Evolutionary conservation across 108 stramenopile species (phyloP).

Genomic region (Hondaea fermentalgiana): DNA sequence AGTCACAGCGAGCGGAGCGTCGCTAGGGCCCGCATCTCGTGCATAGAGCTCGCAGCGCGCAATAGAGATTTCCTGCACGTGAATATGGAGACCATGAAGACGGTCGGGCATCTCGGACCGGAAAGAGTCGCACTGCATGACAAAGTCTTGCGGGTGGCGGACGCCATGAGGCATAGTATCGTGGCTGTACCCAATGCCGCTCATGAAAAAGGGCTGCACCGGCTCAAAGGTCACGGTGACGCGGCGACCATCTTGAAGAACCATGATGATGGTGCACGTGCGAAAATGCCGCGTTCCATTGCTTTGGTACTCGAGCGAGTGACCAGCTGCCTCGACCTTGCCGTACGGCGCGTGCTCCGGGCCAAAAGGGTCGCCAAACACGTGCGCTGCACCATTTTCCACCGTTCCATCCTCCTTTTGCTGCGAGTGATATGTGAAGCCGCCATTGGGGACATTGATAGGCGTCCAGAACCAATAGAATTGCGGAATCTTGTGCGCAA

Average conservation of each 20-base stretch:
- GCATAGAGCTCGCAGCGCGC: not conserved
- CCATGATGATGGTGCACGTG: not conserved
- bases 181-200: not conserved
- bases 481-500: not conserved
- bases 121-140: not conserved
- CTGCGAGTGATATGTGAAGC: not conserved
- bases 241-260: not conserved
- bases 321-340: not conserved
- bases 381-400: not conserved
- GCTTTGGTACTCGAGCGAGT: not conserved
- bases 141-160: not conserved
- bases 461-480: constrained; percentile 11
- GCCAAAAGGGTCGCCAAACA: not conserved
- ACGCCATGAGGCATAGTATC: not conserved
- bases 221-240: not conserved
- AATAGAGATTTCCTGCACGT: not conserved
- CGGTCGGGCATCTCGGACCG: not conserved
- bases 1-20: not conserved
- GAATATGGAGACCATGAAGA: not conserved
- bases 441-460: not conserved
- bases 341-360: not conserved
- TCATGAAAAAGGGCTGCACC: not conserved
- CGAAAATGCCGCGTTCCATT: not conserved
- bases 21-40: not conserved
- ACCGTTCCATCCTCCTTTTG: not conserved